Evolutionary conservation across 345 rosid species (phyloP).

Genomic region (Hypericum perforatum): DNA sequence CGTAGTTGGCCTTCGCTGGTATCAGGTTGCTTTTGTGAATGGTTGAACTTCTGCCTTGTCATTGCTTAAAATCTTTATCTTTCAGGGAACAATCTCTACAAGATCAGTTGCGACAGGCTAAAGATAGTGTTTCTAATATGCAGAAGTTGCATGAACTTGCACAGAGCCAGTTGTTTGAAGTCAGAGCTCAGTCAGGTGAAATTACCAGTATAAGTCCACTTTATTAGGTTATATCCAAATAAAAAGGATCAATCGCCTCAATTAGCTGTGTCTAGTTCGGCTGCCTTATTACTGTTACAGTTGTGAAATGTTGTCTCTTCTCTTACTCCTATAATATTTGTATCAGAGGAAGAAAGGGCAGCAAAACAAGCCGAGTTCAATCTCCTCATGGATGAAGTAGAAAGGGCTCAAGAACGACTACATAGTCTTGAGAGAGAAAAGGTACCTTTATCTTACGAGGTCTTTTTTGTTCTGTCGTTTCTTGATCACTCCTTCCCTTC

Average conservation of each 20-base stretch:
- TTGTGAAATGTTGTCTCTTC: neutral
- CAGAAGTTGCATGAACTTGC: conserved; percentile 97
- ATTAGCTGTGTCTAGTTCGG: neutral
- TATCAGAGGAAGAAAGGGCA: conserved; percentile 82
- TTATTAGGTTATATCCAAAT: neutral
- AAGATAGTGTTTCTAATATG: conserved; percentile 89
- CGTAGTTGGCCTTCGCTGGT: neutral
- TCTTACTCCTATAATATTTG: neutral
- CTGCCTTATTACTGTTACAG: neutral
- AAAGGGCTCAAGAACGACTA: conserved; percentile 93
- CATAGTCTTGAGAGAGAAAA: conserved; percentile 94
- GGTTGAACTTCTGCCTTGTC: neutral
- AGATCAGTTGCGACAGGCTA: conserved; percentile 94
- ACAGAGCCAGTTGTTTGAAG: conserved; percentile 89
- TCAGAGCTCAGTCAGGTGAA: conserved; percentile 93
- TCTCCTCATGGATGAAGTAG: conserved; percentile 98
- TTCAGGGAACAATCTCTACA: conserved; percentile 83
- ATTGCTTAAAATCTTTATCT: neutral
- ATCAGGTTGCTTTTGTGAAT: neutral
- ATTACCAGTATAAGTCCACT: conserved; percentile 10
- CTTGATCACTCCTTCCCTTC: neutral
- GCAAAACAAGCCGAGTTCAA: conserved; percentile 89
- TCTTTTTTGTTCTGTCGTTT: neutral
- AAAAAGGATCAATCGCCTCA: neutral
- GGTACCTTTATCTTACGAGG: conserved; percentile 22